phyloP scores from a whole-genome alignment of 257 asterid species.

The Nemophila menziesii region DNA sequence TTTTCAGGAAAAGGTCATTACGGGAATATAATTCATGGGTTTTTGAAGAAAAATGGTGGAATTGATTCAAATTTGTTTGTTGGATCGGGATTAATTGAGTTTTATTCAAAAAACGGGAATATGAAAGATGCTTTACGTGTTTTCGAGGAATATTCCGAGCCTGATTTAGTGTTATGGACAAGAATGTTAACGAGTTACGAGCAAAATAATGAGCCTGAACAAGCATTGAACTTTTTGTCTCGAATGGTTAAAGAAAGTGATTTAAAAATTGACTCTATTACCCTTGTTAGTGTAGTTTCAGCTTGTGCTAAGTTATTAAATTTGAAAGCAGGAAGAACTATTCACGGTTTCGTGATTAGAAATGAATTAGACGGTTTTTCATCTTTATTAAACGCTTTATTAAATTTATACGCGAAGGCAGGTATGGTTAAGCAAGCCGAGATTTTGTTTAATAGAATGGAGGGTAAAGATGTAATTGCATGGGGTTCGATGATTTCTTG shows the following conservation, averaged over 20 bases:
- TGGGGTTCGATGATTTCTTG: slow-evolving; percentile 74
- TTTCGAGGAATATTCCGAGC: slow-evolving; percentile 49
- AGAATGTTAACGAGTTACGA: slow-evolving; percentile 49
- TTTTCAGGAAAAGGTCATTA: slow-evolving; percentile 9
- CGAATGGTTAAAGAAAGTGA: slow-evolving; percentile 21
- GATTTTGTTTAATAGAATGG: slow-evolving; percentile 42
- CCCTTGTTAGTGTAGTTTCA: slow-evolving; percentile 48
- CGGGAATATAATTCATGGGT: slow-evolving; percentile 51
- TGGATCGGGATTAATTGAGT: slow-evolving; percentile 50
- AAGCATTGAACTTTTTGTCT: slow-evolving; percentile 34
- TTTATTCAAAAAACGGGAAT: slow-evolving; percentile 57
- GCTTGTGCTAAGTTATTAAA: slow-evolving; percentile 46
- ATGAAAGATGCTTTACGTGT: slow-evolving; percentile 39
- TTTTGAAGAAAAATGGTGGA: slow-evolving; percentile 29
- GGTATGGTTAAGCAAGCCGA: slow-evolving; percentile 26
- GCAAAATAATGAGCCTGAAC: slow-evolving; percentile 31
- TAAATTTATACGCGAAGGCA: slow-evolving; percentile 40
- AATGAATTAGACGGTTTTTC: not conserved
- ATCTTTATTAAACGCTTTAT: not conserved
- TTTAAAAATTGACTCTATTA: slow-evolving; percentile 27
- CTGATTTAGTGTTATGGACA: slow-evolving; percentile 67
- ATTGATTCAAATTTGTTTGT: slow-evolving; percentile 36
- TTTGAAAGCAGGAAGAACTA: slow-evolving; percentile 43
- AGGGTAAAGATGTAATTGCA: slow-evolving; percentile 53
- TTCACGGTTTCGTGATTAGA: slow-evolving; percentile 39